These are phyloP conservation scores for Diaporthe vaccinii DNA, from an alignment of 2,329 filamentous ascomycete species.

Conservation along the genomic window DNA sequence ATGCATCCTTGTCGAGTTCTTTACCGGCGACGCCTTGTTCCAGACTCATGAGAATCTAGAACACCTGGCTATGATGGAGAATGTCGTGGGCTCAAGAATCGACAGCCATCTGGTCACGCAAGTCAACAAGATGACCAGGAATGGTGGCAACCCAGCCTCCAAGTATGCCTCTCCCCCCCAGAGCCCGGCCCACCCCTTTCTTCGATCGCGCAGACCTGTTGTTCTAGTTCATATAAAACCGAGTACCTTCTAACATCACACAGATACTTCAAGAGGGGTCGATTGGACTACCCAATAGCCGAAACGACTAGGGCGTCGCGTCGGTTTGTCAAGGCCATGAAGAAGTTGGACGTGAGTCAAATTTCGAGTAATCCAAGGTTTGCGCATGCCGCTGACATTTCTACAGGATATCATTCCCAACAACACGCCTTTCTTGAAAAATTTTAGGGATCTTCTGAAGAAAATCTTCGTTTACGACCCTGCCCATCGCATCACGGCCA, in stretches of 20 bases:
- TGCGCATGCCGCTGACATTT: slow-evolving; percentile 42
- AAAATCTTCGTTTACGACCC: slow-evolving; percentile 80
- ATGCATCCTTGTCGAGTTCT: slow-evolving; percentile 80
- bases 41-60: slow-evolving; percentile 81
- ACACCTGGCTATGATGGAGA: slow-evolving; percentile 83
- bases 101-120: slow-evolving; percentile 70
- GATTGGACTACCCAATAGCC: slow-evolving; percentile 73
- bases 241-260: slow-evolving; percentile 46
- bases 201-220: neutral
- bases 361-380: neutral
- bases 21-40: slow-evolving; percentile 78
- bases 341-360: slow-evolving; percentile 69
- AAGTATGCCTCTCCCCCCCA: slow-evolving; percentile 61
- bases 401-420: slow-evolving; percentile 74
- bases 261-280: slow-evolving; percentile 77
- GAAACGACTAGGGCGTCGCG: slow-evolving; percentile 76
- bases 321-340: slow-evolving; percentile 81
- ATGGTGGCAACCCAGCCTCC: slow-evolving; percentile 70
- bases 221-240: neutral
- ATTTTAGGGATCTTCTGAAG: slow-evolving; percentile 74
- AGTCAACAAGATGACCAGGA: slow-evolving; percentile 70
- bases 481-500: slow-evolving; percentile 74
- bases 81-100: slow-evolving; percentile 71
- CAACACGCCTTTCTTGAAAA: slow-evolving; percentile 69
- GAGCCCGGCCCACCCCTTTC: too few relatives aligned